phyloP scores from a whole-genome alignment of 2,329 filamentous ascomycete species.

The Pseudomassariella vexata region DNA sequence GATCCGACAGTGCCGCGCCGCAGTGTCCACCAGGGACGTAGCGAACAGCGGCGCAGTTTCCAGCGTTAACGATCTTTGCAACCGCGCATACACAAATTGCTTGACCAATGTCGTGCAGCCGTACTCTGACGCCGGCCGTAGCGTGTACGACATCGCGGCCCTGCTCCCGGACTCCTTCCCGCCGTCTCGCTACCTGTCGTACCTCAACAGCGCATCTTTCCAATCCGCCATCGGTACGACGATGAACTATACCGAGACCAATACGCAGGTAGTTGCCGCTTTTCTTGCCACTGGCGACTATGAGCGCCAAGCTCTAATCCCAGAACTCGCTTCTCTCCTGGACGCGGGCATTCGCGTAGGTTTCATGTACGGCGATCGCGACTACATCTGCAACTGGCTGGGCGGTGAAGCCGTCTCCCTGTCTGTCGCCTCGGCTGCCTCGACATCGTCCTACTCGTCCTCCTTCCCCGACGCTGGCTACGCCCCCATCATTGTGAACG shows the following conservation, averaged over 20 bases:
- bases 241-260: slow-evolving; percentile 47
- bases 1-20: slow-evolving; percentile 25
- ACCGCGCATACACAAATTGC: slow-evolving; percentile 41
- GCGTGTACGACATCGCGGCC: slow-evolving; percentile 23
- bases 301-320: slow-evolving; percentile 23
- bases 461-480: slow-evolving; percentile 59
- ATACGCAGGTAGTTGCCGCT: slow-evolving; percentile 31
- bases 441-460: slow-evolving; percentile 29
- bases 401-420: slow-evolving; percentile 45
- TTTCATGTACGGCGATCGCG: slow-evolving; percentile 50
- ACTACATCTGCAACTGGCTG: slow-evolving; percentile 52
- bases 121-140: slow-evolving; percentile 23
- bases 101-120: slow-evolving; percentile 53
- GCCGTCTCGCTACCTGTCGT: slow-evolving; percentile 44
- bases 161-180: slow-evolving; percentile 42
- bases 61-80: slow-evolving; percentile 50
- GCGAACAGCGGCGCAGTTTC: slow-evolving; percentile 49
- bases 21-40: slow-evolving; percentile 42
- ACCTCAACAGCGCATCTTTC: slow-evolving; percentile 46
- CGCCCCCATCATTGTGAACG: slow-evolving; percentile 43
- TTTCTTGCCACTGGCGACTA: slow-evolving; percentile 29
- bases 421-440: slow-evolving; percentile 39
- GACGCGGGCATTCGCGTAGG: slow-evolving; percentile 48
- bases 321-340: slow-evolving; percentile 43
- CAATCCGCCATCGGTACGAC: slow-evolving; percentile 51